Conservation (phyloP, 805 yeast species). For the Wickerhamiella spandovensis region DNA sequence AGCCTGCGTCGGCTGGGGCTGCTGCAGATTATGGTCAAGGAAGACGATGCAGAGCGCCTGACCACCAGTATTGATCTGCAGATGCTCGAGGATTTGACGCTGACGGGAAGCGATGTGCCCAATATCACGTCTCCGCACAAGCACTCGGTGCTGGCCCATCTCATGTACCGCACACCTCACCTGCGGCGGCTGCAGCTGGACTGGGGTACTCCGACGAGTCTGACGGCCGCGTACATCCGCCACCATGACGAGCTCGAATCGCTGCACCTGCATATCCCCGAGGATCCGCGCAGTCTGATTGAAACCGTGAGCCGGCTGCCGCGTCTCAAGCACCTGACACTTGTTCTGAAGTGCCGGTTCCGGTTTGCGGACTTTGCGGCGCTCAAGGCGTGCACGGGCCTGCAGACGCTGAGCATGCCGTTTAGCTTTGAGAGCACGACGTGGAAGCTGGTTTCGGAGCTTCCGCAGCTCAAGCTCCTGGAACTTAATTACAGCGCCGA, state of each 20-base stretch:
- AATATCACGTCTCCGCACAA: neutral
- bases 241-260: constrained; percentile 5
- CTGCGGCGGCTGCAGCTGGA: constrained; percentile 9
- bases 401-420: constrained; percentile 11
- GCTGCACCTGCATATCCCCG: constrained; percentile 8
- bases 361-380: constrained; percentile 8
- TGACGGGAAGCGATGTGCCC: constrained; percentile 5
- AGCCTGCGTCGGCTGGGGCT: constrained; percentile 7
- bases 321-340: constrained; percentile 4
- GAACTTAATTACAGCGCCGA: constrained; percentile 6
- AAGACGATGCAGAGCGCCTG: constrained; percentile 3
- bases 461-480: constrained; percentile 8
- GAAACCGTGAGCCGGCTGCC: constrained; percentile 1
- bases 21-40: constrained; percentile 4
- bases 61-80: constrained; percentile 6
- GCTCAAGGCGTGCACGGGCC: constrained; percentile 2
- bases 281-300: constrained; percentile 5
- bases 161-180: constrained; percentile 5
- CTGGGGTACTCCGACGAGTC: constrained; percentile 10
- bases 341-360: constrained; percentile 9
- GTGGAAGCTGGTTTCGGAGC: constrained; percentile 11
- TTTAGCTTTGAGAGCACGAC: constrained; percentile 10
- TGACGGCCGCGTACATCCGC: constrained; percentile 3
- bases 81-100: constrained; percentile 7
- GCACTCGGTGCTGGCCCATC: constrained; percentile 3